A percentile compares a stretch with the other conserved stretches of the same genome.
Conservation (phyloP, 805 yeast species). For the Saccharomycopsis fodiens region DNA sequence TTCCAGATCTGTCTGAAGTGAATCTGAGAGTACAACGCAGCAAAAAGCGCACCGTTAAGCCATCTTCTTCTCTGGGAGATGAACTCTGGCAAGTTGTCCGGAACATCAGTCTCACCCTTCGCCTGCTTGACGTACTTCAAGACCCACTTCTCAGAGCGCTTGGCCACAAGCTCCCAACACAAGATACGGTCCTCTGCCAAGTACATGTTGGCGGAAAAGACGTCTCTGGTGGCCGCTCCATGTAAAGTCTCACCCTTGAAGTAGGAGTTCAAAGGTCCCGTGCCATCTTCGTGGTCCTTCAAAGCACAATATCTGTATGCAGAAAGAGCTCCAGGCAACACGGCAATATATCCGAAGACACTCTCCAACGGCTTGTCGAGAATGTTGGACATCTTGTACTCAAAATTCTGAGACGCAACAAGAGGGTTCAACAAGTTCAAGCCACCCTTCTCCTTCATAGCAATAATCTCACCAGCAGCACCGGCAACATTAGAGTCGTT, state of each 20-base stretch:
- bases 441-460: conserved; percentile 91
- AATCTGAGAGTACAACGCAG: conserved; percentile 82
- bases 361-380: conserved; percentile 92
- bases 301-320: conserved; percentile 90
- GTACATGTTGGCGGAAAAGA: conserved; percentile 94
- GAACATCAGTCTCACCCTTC: conserved; percentile 95
- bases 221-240: conserved; percentile 54
- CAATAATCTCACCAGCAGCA: conserved; percentile 95
- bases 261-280: conserved; percentile 84
- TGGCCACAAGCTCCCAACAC: conserved; percentile 94
- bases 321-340: conserved; percentile 91
- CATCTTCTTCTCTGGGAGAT: conserved; percentile 96
- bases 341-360: conserved; percentile 86
- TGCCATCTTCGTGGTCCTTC: conserved; percentile 77
- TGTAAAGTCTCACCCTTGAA: conserved; percentile 77
- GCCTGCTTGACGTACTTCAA: conserved; percentile 88
- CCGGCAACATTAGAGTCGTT: conserved; percentile 96
- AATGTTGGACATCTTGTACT: conserved; percentile 94
- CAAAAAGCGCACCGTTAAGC: conserved; percentile 97
- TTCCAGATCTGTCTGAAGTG: conserved; percentile 86
- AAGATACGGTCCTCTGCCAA: conserved; percentile 93
- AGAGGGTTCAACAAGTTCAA: conserved; percentile 75
- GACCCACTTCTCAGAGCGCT: conserved; percentile 76
- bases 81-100: conserved; percentile 89
- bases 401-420: conserved; percentile 94